Evolutionary conservation across 805 yeast species (phyloP), one percentile per base, ranked within the genome.

Genomic region (Helenozyma rhizophorensis): DNA sequence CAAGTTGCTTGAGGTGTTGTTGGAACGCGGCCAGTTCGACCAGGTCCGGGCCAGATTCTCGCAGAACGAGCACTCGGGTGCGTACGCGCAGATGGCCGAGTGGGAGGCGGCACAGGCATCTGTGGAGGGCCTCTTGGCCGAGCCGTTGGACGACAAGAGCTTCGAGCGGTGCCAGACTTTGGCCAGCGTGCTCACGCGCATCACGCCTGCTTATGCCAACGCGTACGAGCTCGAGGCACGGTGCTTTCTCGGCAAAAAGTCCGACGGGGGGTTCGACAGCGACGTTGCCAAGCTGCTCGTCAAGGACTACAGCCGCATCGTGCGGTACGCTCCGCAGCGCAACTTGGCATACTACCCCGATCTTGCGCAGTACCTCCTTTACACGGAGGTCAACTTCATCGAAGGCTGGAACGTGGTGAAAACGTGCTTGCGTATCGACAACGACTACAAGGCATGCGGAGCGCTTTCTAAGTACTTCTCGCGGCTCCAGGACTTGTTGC

Each of bases 351-450:
- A 41, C 28, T 66, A 61, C 43, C 42, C 40, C 14, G 34, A 37
- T 11, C 33, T 55, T 13, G 43, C 70, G 1, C 51, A 59, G 16
- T 56, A 53, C 36, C 43, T 62, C 35, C 56, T 73, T 30, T 78
- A 68, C 45, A 71, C 78, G 6, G 64, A 77, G 24, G 62, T 66
- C 23, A 75, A 76, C 25, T 75, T 70, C 37, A 74, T 74, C 11
- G 66, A 67, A 16, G 71, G 83, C 0, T 58, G 73, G 47, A 65
- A 56, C 37, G 65, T 68, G 24, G 64, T 80, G 16, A 74, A 80
- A 44, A 78, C 73, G 42, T 88, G 97, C 53, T 61, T 90, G 30
- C 78, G 83, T 34, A 70, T 76, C 27, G 90, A 90, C 55, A 83
- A 86, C 56, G 96, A 86, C 41, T 72, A 70, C 43, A 60, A 60